Evolutionary conservation across 2,329 filamentous ascomycete species (phyloP).

Genomic region (Phyllosticta paracitricarpa): DNA sequence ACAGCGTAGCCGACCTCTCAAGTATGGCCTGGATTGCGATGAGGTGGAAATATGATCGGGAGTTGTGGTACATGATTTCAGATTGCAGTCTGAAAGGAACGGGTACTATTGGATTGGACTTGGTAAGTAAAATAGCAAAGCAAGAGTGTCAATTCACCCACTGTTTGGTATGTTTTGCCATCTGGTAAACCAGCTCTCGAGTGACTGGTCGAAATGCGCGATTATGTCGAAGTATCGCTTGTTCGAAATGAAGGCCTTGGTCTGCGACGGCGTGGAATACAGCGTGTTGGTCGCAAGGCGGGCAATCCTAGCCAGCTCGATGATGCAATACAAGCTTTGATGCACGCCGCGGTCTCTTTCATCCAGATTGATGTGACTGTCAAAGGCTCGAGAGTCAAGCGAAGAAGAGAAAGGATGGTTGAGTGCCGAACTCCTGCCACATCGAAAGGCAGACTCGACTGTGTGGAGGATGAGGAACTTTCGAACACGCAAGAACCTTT

Average conservation of each 20-base stretch:
- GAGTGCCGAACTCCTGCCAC: background rate
- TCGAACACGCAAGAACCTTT: background rate
- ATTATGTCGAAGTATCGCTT: constrained; percentile 1
- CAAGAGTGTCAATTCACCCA: background rate
- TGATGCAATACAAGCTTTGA: background rate
- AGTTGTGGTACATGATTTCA: constrained; percentile 2
- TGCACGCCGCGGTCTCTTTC: background rate
- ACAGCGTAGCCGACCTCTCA: constrained; percentile 2
- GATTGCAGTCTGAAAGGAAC: background rate
- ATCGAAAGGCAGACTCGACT: background rate
- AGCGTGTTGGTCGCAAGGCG: constrained; percentile 1
- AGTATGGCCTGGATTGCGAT: constrained; percentile 7
- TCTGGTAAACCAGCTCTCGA: background rate
- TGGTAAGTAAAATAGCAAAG: background rate
- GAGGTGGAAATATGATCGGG: constrained; percentile 2
- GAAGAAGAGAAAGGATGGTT: constrained; percentile 4
- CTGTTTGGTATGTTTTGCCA: background rate
- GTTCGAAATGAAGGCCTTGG: background rate
- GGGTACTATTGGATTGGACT: background rate
- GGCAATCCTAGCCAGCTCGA: background rate
- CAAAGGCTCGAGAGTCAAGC: background rate
- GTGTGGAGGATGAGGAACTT: background rate
- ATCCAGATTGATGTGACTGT: background rate
- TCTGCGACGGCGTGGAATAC: background rate
- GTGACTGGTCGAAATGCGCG: background rate